Percentiles rank a stretch among this genome's conserved stretches.
Evolutionary conservation across 129 eudicot species (phyloP).

Genomic region (Ambrosia trifida): DNA sequence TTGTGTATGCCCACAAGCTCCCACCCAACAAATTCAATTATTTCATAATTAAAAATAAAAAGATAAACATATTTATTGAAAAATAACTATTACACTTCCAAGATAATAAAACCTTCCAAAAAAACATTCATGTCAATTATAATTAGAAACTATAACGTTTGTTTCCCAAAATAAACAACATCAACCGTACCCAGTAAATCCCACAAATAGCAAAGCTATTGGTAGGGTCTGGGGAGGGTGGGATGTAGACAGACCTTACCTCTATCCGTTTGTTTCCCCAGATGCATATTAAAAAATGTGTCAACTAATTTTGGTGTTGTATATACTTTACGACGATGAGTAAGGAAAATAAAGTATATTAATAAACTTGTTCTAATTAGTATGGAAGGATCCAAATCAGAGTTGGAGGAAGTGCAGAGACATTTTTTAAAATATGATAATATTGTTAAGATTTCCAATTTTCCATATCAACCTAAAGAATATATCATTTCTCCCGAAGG

Average conservation of each 20-base stretch:
- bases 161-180: neutral
- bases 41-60: neutral
- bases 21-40: conserved; percentile 17
- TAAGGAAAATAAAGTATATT: neutral
- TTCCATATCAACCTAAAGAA: conserved; percentile 6
- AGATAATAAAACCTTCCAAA: conserved; percentile 5
- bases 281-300: neutral
- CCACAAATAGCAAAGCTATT: too few relatives aligned
- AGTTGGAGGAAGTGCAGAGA: neutral
- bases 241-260: too few relatives aligned
- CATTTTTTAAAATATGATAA: neutral
- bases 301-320: neutral
- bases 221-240: too few relatives aligned
- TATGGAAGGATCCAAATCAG: neutral
- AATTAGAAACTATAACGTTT: neutral
- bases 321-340: neutral
- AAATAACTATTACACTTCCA: neutral
- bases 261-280: neutral
- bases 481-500: conserved; percentile 16
- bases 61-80: neutral
- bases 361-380: neutral
- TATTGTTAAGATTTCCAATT: neutral
- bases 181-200: too few relatives aligned
- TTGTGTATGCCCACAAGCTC: neutral
- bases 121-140: neutral